Base-by-base conservation (phyloP, 2,329 filamentous ascomycete genomes). In the Anisogramma anomala region DNA sequence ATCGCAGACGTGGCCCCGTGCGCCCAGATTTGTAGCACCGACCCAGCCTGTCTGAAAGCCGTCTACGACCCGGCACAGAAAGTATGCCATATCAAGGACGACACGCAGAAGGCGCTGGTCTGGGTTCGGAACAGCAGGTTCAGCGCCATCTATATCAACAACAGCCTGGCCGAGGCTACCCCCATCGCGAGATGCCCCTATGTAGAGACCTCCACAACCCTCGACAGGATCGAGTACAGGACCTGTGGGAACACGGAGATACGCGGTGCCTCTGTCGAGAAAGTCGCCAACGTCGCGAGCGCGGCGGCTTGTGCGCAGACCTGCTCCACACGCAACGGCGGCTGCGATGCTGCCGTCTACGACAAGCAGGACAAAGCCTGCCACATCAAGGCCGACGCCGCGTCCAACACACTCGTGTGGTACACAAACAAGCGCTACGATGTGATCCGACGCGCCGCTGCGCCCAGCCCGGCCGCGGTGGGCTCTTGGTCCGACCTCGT, bases 401-500 rank as follows among this genome's bases (percentile, higher is more conserved):
- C 39, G 4, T 25, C 39, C 27, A 42, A 42, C 27, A 42, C 39
- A 6, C 20, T 42, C 19, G 31, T 42, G 7, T 42, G 33, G 39
- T 36, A 26, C 4, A 42, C 39, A 3, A 36, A 42, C 27, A 42
- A 42, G 33, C 27, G 27, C 13, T 42, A 30, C 8, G 39, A 42
- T 15, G 39, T 42, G 19, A 25, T 45, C 27, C 38, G 38, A 1
- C 37, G 20, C 8, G 37, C 36, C 20, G 33, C 30, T 18, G 22
- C 33, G 6, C n/a, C 26, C 1, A 52, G 53, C 15, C 53, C 48
- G 8, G 36, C 49, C 30, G 47, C 46, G 10, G 28, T 39, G 17
- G 52, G 52, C 11, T 43, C 46, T 19, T 55, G 53, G 53, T 50
- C 50, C 7, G 52, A 55, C 14, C 15, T 54, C 15, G 45, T 54